A percentile compares a stretch with the other conserved stretches of the same genome.
These are phyloP conservation scores for Solanum pimpinellifolium DNA, from an alignment of 257 asterid species.

Conservation along the genomic window DNA sequence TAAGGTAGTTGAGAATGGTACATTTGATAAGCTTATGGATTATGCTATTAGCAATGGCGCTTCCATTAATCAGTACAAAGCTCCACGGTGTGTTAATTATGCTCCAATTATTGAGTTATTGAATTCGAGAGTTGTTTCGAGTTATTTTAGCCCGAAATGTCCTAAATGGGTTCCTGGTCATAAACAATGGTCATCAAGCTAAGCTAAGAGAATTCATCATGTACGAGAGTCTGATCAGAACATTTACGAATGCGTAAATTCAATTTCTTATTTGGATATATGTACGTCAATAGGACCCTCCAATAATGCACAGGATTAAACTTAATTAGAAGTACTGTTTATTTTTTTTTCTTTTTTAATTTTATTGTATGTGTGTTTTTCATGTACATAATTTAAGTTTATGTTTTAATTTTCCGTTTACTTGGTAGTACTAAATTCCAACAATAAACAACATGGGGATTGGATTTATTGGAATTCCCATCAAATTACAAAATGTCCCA, in stretches of 20 bases:
- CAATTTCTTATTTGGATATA: background rate
- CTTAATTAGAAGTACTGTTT: background rate
- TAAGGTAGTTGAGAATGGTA: constrained; percentile 22
- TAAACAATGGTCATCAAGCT: background rate
- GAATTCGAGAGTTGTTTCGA: constrained; percentile 10
- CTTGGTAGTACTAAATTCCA: background rate
- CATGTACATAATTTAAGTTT: background rate
- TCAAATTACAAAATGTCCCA: background rate
- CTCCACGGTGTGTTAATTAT: constrained; percentile 34
- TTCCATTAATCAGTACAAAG: constrained; percentile 34
- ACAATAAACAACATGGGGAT: background rate
- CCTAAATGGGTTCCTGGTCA: background rate
- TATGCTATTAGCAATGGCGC: constrained; percentile 26
- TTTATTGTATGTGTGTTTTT: background rate
- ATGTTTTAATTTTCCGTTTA: background rate
- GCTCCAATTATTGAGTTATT: constrained; percentile 30
- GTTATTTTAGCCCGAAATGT: constrained; percentile 17
- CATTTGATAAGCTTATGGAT: constrained; percentile 40
- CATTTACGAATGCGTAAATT: background rate
- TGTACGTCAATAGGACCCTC: background rate
- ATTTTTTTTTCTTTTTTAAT: too few species aligned
- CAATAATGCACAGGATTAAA: background rate
- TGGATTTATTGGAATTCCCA: background rate
- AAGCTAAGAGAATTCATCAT: background rate
- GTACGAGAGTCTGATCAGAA: background rate